Base-by-base conservation (phyloP, 148 eudicot genomes). In the Agrostemma githago region DNA sequence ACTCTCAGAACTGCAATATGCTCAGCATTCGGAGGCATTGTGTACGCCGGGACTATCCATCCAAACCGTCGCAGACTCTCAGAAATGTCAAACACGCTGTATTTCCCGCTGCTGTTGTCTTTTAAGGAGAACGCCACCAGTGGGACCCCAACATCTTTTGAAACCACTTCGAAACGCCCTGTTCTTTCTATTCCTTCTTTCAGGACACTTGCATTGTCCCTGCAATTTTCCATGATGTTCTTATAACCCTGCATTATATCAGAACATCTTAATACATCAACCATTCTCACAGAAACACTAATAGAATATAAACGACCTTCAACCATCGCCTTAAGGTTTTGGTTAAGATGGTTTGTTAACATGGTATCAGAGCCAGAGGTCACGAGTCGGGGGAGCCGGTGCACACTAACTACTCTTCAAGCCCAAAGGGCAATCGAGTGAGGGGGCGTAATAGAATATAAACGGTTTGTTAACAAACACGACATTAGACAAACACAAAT, bases 1-100 rank as follows among this genome's bases (percentile, higher is more conserved):
- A 83, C 85, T 4, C 85, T 74, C 59, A 83, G 64, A 40, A 83
- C 85, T 4, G 80, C 77, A 20, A 83, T 43, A 70, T 57, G 82
- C 74, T 83, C 72, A 3, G 85, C 85, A 51, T 83, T 76, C 12
- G 85, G 38, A 16, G 82, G 85, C 85, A 83, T 83, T n/a, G 85
- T 83, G 80, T 83, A 83, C 17, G 85, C 85, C 6, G 85, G 85
- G 21, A 83, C 85, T 6, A 83, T 79, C 85, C 85, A 83, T 11
- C 82, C 82, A 53, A 73, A 83, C 19, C 75, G 71, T 71, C 80
- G 72, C 16, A 83, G 60, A 59, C 54, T 69, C 17, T 83, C 83
- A 3, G 85, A 63, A 66, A 83, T 76, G 51, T 76, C 76, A 20
- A 83, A 83, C 37, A 83, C 85, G 0, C 76, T 76, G 80, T 79